Evolutionary conservation across 164 flowering plant genomes (phyloP).

Genomic region (Dillenia turbinata): DNA sequence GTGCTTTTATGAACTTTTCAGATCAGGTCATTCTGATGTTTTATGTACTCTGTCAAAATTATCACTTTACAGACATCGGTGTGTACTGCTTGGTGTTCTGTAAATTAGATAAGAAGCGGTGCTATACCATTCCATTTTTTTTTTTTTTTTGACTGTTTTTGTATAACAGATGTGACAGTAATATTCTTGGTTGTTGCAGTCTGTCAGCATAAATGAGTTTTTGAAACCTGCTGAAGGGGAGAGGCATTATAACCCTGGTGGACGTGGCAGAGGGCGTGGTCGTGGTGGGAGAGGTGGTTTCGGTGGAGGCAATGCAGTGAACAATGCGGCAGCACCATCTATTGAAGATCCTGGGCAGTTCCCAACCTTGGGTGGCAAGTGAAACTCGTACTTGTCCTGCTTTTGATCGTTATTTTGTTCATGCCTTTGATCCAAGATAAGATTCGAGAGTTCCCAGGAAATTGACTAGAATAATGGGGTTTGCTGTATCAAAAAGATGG

Average conservation of each 20-base stretch:
- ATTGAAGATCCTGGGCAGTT: constrained; percentile 53
- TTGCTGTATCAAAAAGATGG: constrained; percentile 23
- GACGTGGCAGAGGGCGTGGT: constrained; percentile 27
- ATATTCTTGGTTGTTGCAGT: constrained; percentile 3
- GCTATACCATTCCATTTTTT: too few species aligned
- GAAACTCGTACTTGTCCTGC: constrained; percentile 18
- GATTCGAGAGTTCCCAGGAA: constrained; percentile 19
- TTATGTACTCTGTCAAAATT: too few species aligned
- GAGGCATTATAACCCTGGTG: constrained; percentile 21
- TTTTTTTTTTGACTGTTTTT: too few species aligned
- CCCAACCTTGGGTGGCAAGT: constrained; percentile 66
- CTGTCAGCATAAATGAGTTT: constrained; percentile 28
- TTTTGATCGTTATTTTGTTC: constrained; percentile 1
- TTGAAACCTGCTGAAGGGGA: constrained; percentile 28
- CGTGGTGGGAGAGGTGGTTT: constrained; percentile 20
- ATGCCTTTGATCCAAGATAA: neutral
- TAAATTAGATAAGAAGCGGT: too few species aligned
- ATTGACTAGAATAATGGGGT: constrained; percentile 27
- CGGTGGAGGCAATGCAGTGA: constrained; percentile 22
- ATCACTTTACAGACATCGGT: too few species aligned
- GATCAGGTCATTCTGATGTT: too few species aligned
- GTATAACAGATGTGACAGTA: too few species aligned
- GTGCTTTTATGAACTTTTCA: too few species aligned
- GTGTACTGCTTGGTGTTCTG: too few species aligned
- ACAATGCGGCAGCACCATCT: constrained; percentile 29